Evolutionary conservation across 2,329 filamentous ascomycete species (phyloP).

Genomic region (Triangularia setosa): DNA sequence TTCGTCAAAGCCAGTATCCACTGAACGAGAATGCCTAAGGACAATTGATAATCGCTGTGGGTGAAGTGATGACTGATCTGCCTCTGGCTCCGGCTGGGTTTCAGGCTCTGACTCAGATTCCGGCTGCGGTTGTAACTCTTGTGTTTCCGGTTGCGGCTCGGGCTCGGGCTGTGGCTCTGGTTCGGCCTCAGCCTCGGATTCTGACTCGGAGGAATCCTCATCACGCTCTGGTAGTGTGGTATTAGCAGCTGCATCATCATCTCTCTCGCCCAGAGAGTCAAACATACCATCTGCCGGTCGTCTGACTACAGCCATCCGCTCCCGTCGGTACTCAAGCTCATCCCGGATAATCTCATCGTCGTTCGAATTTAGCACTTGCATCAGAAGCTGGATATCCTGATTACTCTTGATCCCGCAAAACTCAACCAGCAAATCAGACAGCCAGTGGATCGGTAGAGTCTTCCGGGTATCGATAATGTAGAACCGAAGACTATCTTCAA

Average conservation of each 20-base stretch:
- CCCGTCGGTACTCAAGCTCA: not conserved
- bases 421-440: not conserved
- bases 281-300: not conserved
- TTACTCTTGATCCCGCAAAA: not conserved
- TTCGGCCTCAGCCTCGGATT: not conserved
- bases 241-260: not conserved
- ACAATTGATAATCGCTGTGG: not conserved
- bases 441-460: not conserved
- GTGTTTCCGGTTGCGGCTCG: not conserved
- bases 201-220: too few species aligned
- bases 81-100: not conserved
- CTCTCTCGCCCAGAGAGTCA: not conserved
- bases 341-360: not conserved
- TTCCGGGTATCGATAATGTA: not conserved
- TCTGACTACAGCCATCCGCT: not conserved
- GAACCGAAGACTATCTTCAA: not conserved
- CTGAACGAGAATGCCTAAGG: not conserved
- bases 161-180: not conserved
- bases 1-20: not conserved
- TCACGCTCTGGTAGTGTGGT: not conserved
- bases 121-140: not conserved
- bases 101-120: not conserved
- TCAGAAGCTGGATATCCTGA: not conserved
- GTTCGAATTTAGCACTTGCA: not conserved
- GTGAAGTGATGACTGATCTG: not conserved